Percentiles rank a stretch among this genome's conserved stretches.
Evolutionary conservation across 2,329 filamentous ascomycete species (phyloP).

Genomic region (Xylaria sp.): DNA sequence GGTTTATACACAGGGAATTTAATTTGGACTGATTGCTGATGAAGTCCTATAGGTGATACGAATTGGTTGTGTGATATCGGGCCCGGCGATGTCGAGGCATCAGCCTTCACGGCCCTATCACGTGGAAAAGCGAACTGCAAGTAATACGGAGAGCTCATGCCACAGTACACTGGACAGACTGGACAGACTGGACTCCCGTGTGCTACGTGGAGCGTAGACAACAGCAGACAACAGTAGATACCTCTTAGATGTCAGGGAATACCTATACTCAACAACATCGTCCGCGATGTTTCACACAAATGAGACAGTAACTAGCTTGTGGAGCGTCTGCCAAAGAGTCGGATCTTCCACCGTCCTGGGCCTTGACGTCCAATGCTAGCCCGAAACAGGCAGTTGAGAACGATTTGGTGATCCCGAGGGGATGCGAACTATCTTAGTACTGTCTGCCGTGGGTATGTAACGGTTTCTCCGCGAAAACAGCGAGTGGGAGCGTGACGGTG

Average conservation of each 20-base stretch:
- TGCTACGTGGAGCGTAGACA: background rate
- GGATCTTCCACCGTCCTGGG: conserved; percentile 17
- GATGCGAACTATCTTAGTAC: background rate
- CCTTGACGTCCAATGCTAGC: conserved; percentile 27
- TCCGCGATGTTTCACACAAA: conserved; percentile 21
- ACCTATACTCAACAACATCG: no score
- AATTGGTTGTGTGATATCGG: conserved; percentile 12
- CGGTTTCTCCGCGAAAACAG: background rate
- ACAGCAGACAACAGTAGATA: background rate
- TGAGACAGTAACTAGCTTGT: background rate
- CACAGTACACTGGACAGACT: background rate
- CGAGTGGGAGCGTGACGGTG: conserved; percentile 16
- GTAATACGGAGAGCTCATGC: conserved; percentile 15
- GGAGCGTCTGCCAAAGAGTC: conserved; percentile 17
- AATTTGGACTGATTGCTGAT: background rate
- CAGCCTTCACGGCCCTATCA: conserved; percentile 18
- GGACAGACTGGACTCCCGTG: background rate
- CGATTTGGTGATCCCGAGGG: conserved; percentile 14
- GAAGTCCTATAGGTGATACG: conserved; percentile 7
- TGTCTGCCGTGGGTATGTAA: no score
- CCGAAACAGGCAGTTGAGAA: conserved; percentile 23
- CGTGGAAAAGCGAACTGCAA: conserved; percentile 24
- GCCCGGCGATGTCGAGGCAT: conserved; percentile 13
- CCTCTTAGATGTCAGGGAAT: background rate
- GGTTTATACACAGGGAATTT: conserved; percentile 18